Evolutionary conservation across 75 land plant genomes (phyloP).

Genomic region (Larix kaempferi): DNA sequence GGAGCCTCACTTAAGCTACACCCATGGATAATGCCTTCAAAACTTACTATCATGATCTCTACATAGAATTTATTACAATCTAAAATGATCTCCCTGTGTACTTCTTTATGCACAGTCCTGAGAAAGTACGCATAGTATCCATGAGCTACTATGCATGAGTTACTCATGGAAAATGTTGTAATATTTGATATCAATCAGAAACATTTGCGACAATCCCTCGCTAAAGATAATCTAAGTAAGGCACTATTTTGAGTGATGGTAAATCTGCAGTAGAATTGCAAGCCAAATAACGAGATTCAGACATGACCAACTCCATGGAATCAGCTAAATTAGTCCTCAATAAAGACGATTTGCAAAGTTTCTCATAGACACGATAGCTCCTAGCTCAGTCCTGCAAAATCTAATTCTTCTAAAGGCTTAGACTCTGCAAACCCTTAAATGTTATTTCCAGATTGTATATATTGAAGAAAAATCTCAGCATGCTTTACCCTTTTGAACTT

Average conservation of each 20-base stretch:
- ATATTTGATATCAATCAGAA: not conserved
- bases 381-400: slow-evolving; percentile 43
- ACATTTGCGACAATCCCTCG: too few relatives aligned
- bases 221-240: not conserved
- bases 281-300: slow-evolving; percentile 2
- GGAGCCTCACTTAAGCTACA: too few relatives aligned
- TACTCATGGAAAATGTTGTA: not conserved
- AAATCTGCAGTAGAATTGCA: not conserved
- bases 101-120: not conserved
- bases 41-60: too few relatives aligned
- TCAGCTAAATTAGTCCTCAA: slow-evolving; percentile 47
- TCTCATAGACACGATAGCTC: slow-evolving; percentile 52
- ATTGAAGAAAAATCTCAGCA: slow-evolving; percentile 32
- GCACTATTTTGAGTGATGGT: not conserved
- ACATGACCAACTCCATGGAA: slow-evolving; percentile 23
- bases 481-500: slow-evolving; percentile 35
- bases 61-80: too few relatives aligned
- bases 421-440: slow-evolving; percentile 1
- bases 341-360: slow-evolving; percentile 42
- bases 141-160: not conserved
- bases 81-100: too few relatives aligned
- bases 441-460: slow-evolving; percentile 18
- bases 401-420: slow-evolving; percentile 19
- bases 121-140: not conserved
- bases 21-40: too few relatives aligned